These are phyloP conservation scores for Gracilaria domingensis DNA, from an alignment of 23 red algal genomes.

Conservation along the genomic window DNA sequence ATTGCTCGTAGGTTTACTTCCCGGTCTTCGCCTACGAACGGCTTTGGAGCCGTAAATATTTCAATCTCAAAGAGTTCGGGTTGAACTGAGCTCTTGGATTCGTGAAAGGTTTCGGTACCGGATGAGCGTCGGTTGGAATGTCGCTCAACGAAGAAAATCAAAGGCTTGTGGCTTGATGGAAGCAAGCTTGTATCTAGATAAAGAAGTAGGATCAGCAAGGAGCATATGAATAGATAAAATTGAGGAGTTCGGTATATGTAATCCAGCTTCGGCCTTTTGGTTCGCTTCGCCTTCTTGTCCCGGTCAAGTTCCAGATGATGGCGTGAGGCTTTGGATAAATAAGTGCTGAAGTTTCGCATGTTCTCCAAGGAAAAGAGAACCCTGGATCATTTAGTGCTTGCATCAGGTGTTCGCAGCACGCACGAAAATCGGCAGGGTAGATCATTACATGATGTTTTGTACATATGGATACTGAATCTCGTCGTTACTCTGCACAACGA, in stretches of 20 bases:
- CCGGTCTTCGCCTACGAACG: slow-evolving; percentile 83
- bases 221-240: slow-evolving; percentile 5
- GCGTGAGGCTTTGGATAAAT: not conserved
- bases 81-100: not conserved
- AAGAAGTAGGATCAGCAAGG: not conserved
- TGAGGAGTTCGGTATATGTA: not conserved
- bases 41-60: slow-evolving; percentile 92
- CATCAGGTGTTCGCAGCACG: not conserved
- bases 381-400: not conserved
- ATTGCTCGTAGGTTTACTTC: slow-evolving; percentile 83
- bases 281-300: not conserved
- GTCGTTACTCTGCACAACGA: too few species aligned
- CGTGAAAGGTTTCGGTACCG: not conserved
- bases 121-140: not conserved
- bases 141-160: not conserved
- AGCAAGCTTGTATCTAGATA: slow-evolving; percentile 12
- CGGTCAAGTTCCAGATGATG: not conserved
- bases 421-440: not conserved
- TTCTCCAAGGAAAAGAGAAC: not conserved
- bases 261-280: not conserved
- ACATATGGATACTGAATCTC: too few species aligned
- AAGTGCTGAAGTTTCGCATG: not conserved
- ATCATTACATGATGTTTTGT: too few species aligned
- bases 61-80: slow-evolving; percentile 40
- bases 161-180: not conserved